Conservation (phyloP, 78 protist genomes). For the Mantamonas sphyraenae region DNA sequence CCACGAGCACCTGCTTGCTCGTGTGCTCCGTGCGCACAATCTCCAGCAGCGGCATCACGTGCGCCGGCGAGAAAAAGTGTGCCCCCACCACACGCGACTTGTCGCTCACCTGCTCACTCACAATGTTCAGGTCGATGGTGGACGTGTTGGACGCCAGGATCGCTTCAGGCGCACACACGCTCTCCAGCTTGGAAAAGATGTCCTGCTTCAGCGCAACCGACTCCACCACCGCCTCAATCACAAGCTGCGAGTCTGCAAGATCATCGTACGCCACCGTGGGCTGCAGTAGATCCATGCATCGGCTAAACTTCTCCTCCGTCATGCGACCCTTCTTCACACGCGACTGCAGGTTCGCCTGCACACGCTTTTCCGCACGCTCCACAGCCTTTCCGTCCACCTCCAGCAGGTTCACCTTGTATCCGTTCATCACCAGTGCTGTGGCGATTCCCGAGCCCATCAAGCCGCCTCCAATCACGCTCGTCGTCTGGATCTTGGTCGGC, state of each 20-base stretch:
- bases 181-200: slow-evolving; percentile 41
- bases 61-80: slow-evolving; percentile 68
- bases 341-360: neutral
- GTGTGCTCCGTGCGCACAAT: slow-evolving; percentile 10
- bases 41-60: slow-evolving; percentile 66
- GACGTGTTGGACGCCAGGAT: slow-evolving; percentile 57
- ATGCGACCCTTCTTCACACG: slow-evolving; percentile 14
- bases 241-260: slow-evolving; percentile 12
- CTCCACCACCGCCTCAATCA: slow-evolving; percentile 61
- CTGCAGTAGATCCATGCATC: neutral
- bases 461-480: slow-evolving; percentile 32
- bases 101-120: slow-evolving; percentile 11
- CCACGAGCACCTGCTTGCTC: neutral
- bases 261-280: slow-evolving; percentile 7
- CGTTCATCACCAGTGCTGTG: slow-evolving; percentile 1
- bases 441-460: slow-evolving; percentile 49
- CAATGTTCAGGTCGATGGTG: slow-evolving; percentile 24
- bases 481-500: neutral
- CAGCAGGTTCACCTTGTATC: slow-evolving; percentile 1
- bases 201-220: slow-evolving; percentile 35
- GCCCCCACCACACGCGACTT: slow-evolving; percentile 22
- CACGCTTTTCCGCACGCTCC: slow-evolving; percentile 8
- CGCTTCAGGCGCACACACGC: slow-evolving; percentile 15
- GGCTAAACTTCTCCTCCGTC: neutral
- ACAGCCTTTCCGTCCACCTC: slow-evolving; percentile 17